Evolutionary conservation across 495 filamentous ascomycete genomes (phyloP).

Genomic region (Daldinia decipiens): DNA sequence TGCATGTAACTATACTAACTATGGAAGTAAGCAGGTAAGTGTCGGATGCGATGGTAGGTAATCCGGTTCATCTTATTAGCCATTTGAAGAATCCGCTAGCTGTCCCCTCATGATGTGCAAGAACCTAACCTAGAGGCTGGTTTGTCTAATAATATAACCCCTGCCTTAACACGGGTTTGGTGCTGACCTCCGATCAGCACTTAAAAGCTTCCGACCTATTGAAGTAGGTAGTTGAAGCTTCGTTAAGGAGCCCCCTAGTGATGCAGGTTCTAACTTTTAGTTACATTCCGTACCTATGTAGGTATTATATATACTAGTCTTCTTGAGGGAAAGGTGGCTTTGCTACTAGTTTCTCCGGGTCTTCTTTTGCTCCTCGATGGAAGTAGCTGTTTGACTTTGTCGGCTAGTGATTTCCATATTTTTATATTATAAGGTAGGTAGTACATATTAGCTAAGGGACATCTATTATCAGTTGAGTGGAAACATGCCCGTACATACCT

Average conservation of each 20-base stretch:
- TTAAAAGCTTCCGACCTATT: constrained; percentile 8
- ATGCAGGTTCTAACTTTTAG: neutral
- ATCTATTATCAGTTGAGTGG: too few relatives aligned
- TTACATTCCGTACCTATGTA: neutral
- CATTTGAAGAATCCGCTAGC: neutral
- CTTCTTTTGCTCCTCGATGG: neutral
- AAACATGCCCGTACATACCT: too few relatives aligned
- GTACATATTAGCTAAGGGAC: too few relatives aligned
- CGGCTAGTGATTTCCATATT: neutral
- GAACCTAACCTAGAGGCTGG: neutral
- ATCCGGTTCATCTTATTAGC: constrained; percentile 7
- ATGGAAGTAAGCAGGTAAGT: neutral
- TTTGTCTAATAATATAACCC: constrained; percentile 11
- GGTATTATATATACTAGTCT: neutral
- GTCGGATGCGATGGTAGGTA: neutral
- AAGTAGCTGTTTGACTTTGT: neutral
- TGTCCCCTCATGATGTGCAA: constrained; percentile 9
- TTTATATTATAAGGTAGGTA: too few relatives aligned
- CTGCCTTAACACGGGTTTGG: constrained; percentile 8
- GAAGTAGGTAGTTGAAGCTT: neutral
- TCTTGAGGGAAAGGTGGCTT: neutral
- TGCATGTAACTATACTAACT: too few relatives aligned
- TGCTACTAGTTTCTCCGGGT: neutral
- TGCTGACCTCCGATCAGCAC: constrained; percentile 30
- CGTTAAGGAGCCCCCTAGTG: neutral